Evolutionary conservation across 2,329 filamentous ascomycete species (phyloP).

Genomic region (Fusarium sp.): DNA sequence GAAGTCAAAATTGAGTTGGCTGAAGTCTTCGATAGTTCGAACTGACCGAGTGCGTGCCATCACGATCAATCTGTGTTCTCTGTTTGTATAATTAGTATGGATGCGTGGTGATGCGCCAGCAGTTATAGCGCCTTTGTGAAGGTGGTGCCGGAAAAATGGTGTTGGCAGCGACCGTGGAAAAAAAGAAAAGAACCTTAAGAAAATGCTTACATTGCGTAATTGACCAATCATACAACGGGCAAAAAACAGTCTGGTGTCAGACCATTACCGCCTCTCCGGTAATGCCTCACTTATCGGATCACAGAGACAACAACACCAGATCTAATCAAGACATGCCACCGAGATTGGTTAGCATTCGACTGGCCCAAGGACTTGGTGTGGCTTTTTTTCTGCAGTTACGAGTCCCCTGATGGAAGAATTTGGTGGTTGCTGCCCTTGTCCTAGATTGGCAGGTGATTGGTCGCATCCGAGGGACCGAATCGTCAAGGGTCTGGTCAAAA

Average conservation of each 20-base stretch:
- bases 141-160: no score
- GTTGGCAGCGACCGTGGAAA: no score
- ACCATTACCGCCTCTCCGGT: no score
- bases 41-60: conserved; percentile 23
- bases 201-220: no score
- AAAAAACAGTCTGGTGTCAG: no score
- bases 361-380: neutral
- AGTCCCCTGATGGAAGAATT: conserved; percentile 10
- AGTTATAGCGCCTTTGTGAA: no score
- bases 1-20: conserved; percentile 50
- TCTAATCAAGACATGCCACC: neutral
- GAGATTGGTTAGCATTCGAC: neutral
- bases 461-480: neutral
- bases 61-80: neutral
- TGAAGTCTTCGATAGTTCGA: conserved; percentile 44
- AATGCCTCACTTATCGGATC: no score
- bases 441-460: conserved; percentile 7
- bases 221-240: no score
- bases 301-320: no score
- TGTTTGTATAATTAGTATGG: no score
- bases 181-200: no score
- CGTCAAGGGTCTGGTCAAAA: neutral
- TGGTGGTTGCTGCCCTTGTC: neutral
- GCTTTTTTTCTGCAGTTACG: conserved; percentile 27
- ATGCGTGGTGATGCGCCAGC: no score